A percentile compares a stretch with the other conserved stretches of the same genome.
phyloP scores from a whole-genome alignment of 306 rosid species.

The Mimosa pudica region DNA sequence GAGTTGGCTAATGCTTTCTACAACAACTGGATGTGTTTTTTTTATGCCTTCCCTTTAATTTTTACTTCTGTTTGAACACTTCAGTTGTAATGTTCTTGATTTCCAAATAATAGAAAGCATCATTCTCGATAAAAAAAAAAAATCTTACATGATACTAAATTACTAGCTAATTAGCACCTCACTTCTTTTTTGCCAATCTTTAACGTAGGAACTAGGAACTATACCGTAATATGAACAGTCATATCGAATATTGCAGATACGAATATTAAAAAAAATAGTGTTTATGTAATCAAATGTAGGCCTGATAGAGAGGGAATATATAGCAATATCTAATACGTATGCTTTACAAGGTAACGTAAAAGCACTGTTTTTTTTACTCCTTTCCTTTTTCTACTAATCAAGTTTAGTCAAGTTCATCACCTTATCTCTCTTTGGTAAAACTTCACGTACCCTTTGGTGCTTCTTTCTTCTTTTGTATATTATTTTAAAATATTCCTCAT shows the following conservation, averaged over 20 bases:
- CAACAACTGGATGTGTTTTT: too few species aligned
- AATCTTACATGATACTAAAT: background rate
- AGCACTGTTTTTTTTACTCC: slow-evolving; percentile 40
- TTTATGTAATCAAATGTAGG: slow-evolving; percentile 36
- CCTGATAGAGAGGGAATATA: slow-evolving; percentile 51
- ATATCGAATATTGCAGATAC: slow-evolving; percentile 63
- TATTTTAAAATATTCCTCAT: slow-evolving; percentile 20
- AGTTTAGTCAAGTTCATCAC: slow-evolving; percentile 36
- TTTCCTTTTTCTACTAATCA: slow-evolving; percentile 39
- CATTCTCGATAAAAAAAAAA: too few species aligned
- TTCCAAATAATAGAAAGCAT: too few species aligned
- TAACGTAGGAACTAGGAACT: slow-evolving; percentile 23
- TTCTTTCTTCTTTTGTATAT: background rate
- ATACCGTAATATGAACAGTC: slow-evolving; percentile 45
- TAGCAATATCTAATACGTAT: slow-evolving; percentile 57
- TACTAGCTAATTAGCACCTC: slow-evolving; percentile 32
- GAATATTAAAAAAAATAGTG: slow-evolving; percentile 70
- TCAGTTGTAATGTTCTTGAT: too few species aligned
- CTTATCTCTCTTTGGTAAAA: slow-evolving; percentile 35
- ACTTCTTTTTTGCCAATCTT: slow-evolving; percentile 19
- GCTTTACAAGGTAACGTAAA: slow-evolving; percentile 39
- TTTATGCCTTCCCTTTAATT: too few species aligned
- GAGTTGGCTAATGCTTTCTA: too few species aligned
- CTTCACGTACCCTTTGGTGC: slow-evolving; percentile 28
- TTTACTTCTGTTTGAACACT: too few species aligned